Evolutionary conservation across 805 yeast genomes (phyloP).

Genomic region (Schwanniomyces vanrijiae): DNA sequence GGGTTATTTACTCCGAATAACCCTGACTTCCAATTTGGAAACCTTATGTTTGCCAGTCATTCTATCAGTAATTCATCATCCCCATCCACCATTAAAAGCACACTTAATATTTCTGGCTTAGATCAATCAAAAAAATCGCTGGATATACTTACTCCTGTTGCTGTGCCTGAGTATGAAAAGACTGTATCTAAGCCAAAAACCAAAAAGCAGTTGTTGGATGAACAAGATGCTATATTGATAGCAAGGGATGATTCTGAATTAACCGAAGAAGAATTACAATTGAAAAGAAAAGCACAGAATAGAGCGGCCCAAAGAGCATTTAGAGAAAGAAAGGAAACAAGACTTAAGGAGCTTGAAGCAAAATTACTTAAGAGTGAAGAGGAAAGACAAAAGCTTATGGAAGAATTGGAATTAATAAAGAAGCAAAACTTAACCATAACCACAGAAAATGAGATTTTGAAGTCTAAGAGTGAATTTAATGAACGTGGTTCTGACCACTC

Average conservation of each 20-base stretch:
- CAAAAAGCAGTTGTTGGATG: constrained; percentile 30
- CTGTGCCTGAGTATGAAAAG: not conserved
- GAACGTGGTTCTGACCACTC: not conserved
- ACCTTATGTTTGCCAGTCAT: not conserved
- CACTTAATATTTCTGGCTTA: not conserved
- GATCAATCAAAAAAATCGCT: not conserved
- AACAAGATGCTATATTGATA: constrained; percentile 35
- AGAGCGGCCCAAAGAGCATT: constrained; percentile 88
- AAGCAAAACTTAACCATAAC: constrained; percentile 56
- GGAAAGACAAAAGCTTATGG: constrained; percentile 46
- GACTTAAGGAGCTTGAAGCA: constrained; percentile 63
- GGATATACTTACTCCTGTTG: not conserved
- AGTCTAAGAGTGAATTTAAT: constrained; percentile 9
- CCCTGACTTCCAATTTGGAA: not conserved
- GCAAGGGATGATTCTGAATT: constrained; percentile 38
- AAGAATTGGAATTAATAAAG: constrained; percentile 51
- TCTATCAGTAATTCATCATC: constrained; percentile 4
- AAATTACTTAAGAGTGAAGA: constrained; percentile 59
- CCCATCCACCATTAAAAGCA: not conserved
- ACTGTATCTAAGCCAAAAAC: constrained; percentile 10
- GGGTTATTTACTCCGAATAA: not conserved
- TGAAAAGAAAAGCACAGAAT: constrained; percentile 73
- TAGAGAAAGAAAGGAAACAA: constrained; percentile 76
- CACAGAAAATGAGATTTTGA: constrained; percentile 61
- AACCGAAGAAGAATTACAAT: constrained; percentile 42